Evolutionary conservation across 306 rosid genomes (phyloP), one percentile per base, ranked within the genome.

Genomic region (Acacia melanoxylon): DNA sequence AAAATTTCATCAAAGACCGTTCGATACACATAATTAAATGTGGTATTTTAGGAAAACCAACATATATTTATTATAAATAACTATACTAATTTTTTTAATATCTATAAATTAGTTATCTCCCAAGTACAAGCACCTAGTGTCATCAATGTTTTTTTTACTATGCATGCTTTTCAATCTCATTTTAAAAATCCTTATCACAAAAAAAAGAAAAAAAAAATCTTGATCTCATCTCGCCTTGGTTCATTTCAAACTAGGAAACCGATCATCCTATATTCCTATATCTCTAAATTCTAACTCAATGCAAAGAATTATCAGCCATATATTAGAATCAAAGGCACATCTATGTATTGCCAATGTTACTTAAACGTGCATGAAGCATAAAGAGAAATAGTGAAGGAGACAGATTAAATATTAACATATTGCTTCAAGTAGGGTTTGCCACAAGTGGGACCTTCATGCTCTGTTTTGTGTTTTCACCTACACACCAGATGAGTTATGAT

Each of bases 1-100:
- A 42, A 9, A 7, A 0, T 42, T 41, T 42, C 48, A 44, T 0
- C 3, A 0, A 44, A 2, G 0, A 2, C 13, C 0, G 13, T 44
- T 44, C 0, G 10, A 8, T 2, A 3, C 13, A 10, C 14, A 44
- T 8, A 1, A 8, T 44, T 44, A 8, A 44, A 44, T 0, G 13
- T 2, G 1, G 3, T 10, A 44, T 44, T 44, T 44, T 44, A 44
- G 1, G 0, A 44, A 44, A 44, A 44, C 0, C 14, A 44, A 8
- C 3, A 44, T 11, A 44, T 11, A 10, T 44, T 44, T 44, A 0
- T 44, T 11, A 44, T 0, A 8, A 44, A 10, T 44, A 44, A 44
- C 0, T 8, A 44, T 44, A 2, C 1, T 44, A 11, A 44, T 10
- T 2, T 44, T 44, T 11, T 44, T 44, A 42, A 42, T 42, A 42